Percentiles rank a stretch among this genome's conserved stretches.
These are phyloP conservation scores for Prunus mume DNA, from an alignment of 306 rosid genomes.

Conservation along the genomic window DNA sequence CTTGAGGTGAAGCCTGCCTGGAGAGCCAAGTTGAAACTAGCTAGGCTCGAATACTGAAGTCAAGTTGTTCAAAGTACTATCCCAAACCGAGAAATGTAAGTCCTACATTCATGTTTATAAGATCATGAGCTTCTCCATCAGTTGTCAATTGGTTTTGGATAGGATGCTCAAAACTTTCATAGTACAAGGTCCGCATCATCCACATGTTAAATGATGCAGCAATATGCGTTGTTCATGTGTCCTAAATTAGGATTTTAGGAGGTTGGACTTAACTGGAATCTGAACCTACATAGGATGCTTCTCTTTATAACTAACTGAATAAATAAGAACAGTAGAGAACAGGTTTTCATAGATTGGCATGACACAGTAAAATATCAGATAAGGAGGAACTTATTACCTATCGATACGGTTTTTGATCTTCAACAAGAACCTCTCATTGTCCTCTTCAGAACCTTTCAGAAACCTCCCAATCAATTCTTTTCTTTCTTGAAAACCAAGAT, in stretches of 20 bases:
- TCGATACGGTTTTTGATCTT: conserved; percentile 68
- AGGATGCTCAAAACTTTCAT: too few species aligned
- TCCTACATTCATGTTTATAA: too few species aligned
- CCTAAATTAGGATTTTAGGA: neutral
- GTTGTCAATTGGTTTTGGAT: too few species aligned
- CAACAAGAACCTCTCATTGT: conserved; percentile 33
- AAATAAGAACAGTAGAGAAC: neutral
- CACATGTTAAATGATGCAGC: too few species aligned
- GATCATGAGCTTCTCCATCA: too few species aligned
- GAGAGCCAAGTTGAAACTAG: too few species aligned
- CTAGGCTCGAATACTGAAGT: too few species aligned
- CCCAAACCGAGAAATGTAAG: too few species aligned
- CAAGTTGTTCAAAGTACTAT: too few species aligned
- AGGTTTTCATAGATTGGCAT: neutral
- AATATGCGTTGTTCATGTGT: too few species aligned
- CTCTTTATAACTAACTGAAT: neutral
- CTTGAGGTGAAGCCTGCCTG: too few species aligned
- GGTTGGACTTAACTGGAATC: neutral
- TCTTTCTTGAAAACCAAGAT: conserved; percentile 40
- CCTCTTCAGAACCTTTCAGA: conserved; percentile 30
- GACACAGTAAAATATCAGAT: neutral
- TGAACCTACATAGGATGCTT: neutral
- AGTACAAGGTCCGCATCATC: too few species aligned
- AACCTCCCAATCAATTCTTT: conserved; percentile 34
- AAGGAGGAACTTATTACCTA: conserved; percentile 38